phyloP scores from a whole-genome alignment of 495 filamentous ascomycete species.

The Penicillium parvum region DNA sequence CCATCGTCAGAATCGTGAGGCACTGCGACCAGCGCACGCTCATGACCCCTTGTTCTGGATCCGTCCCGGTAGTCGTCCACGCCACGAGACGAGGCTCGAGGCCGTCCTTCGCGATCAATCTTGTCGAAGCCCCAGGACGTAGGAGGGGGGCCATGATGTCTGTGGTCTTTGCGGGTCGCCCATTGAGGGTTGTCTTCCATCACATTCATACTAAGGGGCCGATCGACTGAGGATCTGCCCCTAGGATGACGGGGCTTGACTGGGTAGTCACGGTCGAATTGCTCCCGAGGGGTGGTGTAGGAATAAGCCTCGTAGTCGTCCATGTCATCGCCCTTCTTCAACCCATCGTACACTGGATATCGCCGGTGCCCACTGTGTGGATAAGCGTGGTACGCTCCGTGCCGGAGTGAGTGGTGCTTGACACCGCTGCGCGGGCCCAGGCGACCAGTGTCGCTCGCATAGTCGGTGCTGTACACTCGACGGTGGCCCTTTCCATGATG shows the following conservation, averaged over 20 bases:
- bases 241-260: constrained; percentile 42
- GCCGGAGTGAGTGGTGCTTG: constrained; percentile 9
- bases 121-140: constrained; percentile 61
- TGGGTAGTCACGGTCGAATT: constrained; percentile 62
- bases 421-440: constrained; percentile 12
- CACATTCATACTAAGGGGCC: constrained; percentile 61
- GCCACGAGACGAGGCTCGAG: constrained; percentile 28
- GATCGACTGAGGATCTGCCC: constrained; percentile 49
- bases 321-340: constrained; percentile 53
- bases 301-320: constrained; percentile 61
- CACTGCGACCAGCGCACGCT: constrained; percentile 31
- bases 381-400: constrained; percentile 24
- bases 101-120: constrained; percentile 37
- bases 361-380: constrained; percentile 20
- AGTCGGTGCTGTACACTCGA: constrained; percentile 34
- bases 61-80: constrained; percentile 29
- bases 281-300: constrained; percentile 66
- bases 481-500: constrained; percentile 26
- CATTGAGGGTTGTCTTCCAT: constrained; percentile 53
- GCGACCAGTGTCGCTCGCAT: constrained; percentile 39
- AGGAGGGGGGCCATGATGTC: constrained; percentile 52
- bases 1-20: constrained; percentile 41
- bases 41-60: constrained; percentile 26
- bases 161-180: constrained; percentile 38
- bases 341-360: constrained; percentile 28